Evolutionary conservation across 495 filamentous ascomycete species (phyloP).

Genomic region (Podospora australis): DNA sequence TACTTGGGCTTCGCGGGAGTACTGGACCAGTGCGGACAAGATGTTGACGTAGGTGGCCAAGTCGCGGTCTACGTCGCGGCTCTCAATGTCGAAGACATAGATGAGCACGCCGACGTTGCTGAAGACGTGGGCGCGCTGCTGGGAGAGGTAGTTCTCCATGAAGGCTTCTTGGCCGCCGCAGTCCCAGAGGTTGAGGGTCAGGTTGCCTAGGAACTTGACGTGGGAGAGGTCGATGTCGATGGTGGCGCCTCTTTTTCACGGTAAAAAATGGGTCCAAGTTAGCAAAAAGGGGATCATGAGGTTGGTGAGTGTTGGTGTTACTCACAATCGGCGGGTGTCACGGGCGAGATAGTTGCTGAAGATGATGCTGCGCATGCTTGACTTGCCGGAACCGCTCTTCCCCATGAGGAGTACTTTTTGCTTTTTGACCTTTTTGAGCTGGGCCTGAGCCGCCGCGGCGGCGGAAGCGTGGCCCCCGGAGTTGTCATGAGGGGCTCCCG

Average conservation of each 20-base stretch:
- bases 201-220: conserved; percentile 95
- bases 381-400: conserved; percentile 98
- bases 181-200: conserved; percentile 97
- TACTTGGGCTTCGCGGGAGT: conserved; percentile 73
- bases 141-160: conserved; percentile 93
- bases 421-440: conserved; percentile 54
- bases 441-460: conserved; percentile 11
- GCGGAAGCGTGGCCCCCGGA: neutral
- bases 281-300: neutral
- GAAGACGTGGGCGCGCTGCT: conserved; percentile 93
- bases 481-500: too few species aligned
- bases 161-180: conserved; percentile 98
- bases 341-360: conserved; percentile 98
- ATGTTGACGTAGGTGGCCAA: conserved; percentile 82
- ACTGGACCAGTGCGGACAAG: conserved; percentile 77
- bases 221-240: conserved; percentile 98
- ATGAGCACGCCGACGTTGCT: conserved; percentile 93
- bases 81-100: conserved; percentile 98
- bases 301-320: too few species aligned
- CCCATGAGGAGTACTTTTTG: conserved; percentile 65
- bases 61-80: conserved; percentile 84
- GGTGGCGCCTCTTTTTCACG: conserved; percentile 64
- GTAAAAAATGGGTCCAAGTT: neutral
- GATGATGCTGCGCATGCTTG: conserved; percentile 95
- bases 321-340: conserved; percentile 75